Conservation (phyloP, 495 filamentous ascomycete species). For the Penicillium manginii region DNA sequence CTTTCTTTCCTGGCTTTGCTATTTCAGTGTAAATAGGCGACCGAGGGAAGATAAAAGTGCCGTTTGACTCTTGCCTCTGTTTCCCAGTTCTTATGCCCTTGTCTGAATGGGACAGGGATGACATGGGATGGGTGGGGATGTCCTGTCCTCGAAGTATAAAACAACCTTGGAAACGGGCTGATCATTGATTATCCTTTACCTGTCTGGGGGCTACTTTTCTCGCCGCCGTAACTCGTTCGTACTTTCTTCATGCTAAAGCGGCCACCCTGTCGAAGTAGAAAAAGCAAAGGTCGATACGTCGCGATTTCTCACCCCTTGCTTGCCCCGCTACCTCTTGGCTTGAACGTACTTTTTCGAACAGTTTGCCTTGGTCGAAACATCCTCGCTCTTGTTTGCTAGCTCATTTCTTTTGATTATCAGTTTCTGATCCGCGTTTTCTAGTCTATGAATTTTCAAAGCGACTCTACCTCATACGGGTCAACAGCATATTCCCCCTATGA, state of each 20-base stretch:
- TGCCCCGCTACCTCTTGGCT: not conserved
- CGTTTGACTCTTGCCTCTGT: too few relatives aligned
- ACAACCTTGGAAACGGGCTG: not conserved
- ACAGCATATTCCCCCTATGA: too few relatives aligned
- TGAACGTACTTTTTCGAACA: not conserved
- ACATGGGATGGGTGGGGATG: too few relatives aligned
- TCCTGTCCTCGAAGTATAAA: too few relatives aligned
- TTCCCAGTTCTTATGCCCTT: too few relatives aligned
- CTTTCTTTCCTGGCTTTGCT: not conserved
- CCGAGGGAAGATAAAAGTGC: not conserved
- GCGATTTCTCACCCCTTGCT: not conserved
- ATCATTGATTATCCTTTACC: not conserved
- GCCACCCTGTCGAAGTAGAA: not conserved
- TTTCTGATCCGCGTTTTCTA: too few relatives aligned
- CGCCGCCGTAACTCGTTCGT: not conserved
- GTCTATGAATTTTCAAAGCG: too few relatives aligned
- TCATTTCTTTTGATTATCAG: too few relatives aligned
- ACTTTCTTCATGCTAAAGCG: not conserved
- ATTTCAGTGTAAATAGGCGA: not conserved
- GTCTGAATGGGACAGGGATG: too few relatives aligned
- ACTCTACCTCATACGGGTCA: too few relatives aligned
- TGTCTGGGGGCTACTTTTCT: not conserved
- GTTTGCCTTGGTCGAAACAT: not conserved
- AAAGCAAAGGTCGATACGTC: not conserved
- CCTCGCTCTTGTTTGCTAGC: not conserved